Evolutionary conservation across 2,329 filamentous ascomycete genomes (phyloP), one percentile per base, ranked within the genome.

Genomic region (Beauveria medogensis): DNA sequence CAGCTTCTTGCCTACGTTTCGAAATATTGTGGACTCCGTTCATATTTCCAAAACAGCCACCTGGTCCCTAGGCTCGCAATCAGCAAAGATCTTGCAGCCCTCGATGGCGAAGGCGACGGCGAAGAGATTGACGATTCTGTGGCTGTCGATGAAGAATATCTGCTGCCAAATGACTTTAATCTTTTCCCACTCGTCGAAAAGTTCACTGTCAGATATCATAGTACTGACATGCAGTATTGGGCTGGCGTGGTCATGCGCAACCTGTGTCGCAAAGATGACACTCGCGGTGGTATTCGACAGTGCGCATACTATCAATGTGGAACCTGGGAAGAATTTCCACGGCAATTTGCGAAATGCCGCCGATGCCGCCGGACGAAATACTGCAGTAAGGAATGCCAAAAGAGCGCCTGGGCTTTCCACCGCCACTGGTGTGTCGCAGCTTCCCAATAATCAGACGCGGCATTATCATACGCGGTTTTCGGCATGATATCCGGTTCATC

Each of bases 371-470:
- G 94, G 66, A 99, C 94, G 64, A 99, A 99, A 75, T 97, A 97
- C 78, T 99, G 94, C 86, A 97, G 92, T 83, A 99, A 99, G 76
- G 94, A 99, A 75, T 99, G 94, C 76, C 94, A 99, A 77, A 97
- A 97, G 80, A 95, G 91, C 68, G 95, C 94, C 10, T 99, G 94
- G 94, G 92, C 94, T 30, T 97, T 92, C 75, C 94, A 99, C 73
- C 87, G 94, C 63, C 95, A 97, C 77, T 99, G 94, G 94, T 99
- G 94, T 73, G 88, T 94, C 62, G 87, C 88, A 63, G 90, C 90
- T 55, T 78, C 81, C 40, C 79, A 81, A 75, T 83, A 73, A 73
- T 60, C 34, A 34, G 30, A 16, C 34, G 40, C 46, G n/a, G 43
- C 28, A 30, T 12, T 7, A 26, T 22, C 18, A 26, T 26, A 46